Percentiles rank a stretch among this genome's conserved stretches.
These are phyloP conservation scores for Globisporangium rhizosaccharum DNA, from an alignment of 352 stramenopile genomes.

Conservation along the genomic window DNA sequence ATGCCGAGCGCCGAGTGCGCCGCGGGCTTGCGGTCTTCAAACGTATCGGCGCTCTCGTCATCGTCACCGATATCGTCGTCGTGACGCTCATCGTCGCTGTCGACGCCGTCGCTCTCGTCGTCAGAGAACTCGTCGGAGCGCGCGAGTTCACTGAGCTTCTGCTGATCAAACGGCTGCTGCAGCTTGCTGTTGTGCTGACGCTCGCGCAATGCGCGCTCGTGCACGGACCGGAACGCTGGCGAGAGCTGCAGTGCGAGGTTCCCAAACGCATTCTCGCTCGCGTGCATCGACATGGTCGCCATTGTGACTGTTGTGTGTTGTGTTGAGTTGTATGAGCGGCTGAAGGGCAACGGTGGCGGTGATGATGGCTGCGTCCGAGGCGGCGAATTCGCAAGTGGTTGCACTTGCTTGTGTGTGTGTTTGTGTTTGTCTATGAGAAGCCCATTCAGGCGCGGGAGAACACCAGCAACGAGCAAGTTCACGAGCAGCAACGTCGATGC, in stretches of 20 bases:
- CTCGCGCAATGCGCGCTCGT: conserved; percentile 39
- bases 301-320: conserved; percentile 17
- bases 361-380: background rate
- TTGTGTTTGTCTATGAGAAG: background rate
- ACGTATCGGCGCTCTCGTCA: conserved; percentile 9
- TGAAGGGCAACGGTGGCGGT: background rate
- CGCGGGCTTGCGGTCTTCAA: conserved; percentile 6
- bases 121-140: conserved; percentile 79
- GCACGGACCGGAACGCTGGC: conserved; percentile 45
- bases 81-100: conserved; percentile 41
- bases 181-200: background rate
- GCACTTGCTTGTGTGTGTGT: too few relatives aligned
- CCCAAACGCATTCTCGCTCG: conserved; percentile 38
- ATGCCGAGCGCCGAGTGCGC: conserved; percentile 7
- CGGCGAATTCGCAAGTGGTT: background rate
- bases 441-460: too few relatives aligned
- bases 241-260: conserved; percentile 43
- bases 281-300: conserved; percentile 58
- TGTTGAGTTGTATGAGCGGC: too few relatives aligned
- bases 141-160: conserved; percentile 64
- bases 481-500: too few relatives aligned
- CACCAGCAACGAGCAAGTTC: too few relatives aligned
- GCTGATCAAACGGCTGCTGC: conserved; percentile 28
- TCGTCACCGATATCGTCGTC: conserved; percentile 20
- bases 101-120: conserved; percentile 71